phyloP scores from a whole-genome alignment of 2,329 filamentous ascomycete genomes.

The Atkinsonella texensis region DNA sequence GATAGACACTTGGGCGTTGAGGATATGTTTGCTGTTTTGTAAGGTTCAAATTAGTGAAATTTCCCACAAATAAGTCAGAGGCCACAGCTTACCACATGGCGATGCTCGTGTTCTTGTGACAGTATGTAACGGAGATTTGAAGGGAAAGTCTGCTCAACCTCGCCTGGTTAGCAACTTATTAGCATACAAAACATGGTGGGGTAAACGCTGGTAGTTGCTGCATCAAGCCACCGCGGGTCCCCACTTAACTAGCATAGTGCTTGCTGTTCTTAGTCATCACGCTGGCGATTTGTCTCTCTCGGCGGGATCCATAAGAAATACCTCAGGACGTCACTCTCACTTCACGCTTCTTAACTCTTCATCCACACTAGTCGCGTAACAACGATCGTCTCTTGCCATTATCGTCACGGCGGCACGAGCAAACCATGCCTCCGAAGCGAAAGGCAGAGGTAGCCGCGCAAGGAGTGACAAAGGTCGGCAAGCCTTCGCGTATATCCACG shows the following conservation, averaged over 20 bases:
- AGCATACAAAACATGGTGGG: neutral
- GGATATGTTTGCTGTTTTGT: constrained; percentile 72
- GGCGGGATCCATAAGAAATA: neutral
- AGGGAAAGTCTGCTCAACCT: too few species aligned
- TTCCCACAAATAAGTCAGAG: too few species aligned
- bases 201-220: neutral
- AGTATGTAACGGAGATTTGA: too few species aligned
- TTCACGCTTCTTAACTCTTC: neutral
- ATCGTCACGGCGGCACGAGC: constrained; percentile 10
- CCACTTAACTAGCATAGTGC: neutral
- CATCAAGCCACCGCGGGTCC: too few species aligned
- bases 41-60: neutral
- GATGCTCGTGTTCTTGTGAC: neutral
- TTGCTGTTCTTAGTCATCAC: neutral
- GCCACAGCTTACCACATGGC: constrained; percentile 24
- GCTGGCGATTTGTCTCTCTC: neutral
- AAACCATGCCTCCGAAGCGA: constrained; percentile 55
- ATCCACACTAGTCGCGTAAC: neutral
- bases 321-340: neutral
- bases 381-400: neutral
- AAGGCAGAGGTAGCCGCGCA: constrained; percentile 44
- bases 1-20: constrained; percentile 96
- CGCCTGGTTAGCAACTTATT: too few species aligned
- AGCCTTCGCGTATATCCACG: constrained; percentile 45
- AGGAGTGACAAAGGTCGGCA: constrained; percentile 41